Conservation (phyloP, 805 yeast species). For the Groenewaldozyma tartarivorans region DNA sequence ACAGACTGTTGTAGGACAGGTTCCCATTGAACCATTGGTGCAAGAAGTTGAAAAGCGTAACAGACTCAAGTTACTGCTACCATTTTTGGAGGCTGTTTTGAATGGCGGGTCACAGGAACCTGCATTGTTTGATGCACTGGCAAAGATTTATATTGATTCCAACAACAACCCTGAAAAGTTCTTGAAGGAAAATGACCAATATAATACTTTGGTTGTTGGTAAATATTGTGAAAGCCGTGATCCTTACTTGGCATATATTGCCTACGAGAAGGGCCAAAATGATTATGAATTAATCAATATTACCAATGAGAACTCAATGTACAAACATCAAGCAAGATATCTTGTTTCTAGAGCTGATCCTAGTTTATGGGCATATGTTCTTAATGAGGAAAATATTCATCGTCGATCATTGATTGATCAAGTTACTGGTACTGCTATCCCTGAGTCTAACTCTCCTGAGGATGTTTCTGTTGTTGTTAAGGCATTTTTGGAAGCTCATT, state of each 20-base stretch:
- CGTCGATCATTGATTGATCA: conserved; percentile 90
- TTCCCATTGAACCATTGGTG: conserved; percentile 82
- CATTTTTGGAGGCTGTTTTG: conserved; percentile 84
- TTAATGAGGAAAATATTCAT: conserved; percentile 67
- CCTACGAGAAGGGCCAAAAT: conserved; percentile 90
- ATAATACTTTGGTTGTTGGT: conserved; percentile 94
- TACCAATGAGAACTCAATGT: conserved; percentile 96
- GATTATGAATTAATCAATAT: conserved; percentile 83
- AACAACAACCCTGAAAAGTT: conserved; percentile 97
- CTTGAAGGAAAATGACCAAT: conserved; percentile 78
- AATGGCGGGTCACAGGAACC: conserved; percentile 76
- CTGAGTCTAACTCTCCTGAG: conserved; percentile 86
- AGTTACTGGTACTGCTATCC: conserved; percentile 92
- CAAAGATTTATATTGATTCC: conserved; percentile 95
- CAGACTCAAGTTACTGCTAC: conserved; percentile 81
- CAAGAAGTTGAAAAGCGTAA: conserved; percentile 95
- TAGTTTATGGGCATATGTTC: conserved; percentile 71
- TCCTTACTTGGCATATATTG: conserved; percentile 95
- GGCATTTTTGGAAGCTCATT: conserved; percentile 91
- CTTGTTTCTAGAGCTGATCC: conserved; percentile 81
- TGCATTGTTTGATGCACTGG: conserved; percentile 88
- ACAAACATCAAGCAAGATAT: conserved; percentile 97
- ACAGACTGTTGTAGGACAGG: conserved; percentile 84
- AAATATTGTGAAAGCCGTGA: conserved; percentile 98
- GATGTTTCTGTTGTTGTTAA: conserved; percentile 89